Percentiles rank a stretch among this genome's conserved stretches.
These are phyloP conservation scores for Naganishia kalamii DNA, from an alignment of 768 basidiomycete species.

Conservation along the genomic window DNA sequence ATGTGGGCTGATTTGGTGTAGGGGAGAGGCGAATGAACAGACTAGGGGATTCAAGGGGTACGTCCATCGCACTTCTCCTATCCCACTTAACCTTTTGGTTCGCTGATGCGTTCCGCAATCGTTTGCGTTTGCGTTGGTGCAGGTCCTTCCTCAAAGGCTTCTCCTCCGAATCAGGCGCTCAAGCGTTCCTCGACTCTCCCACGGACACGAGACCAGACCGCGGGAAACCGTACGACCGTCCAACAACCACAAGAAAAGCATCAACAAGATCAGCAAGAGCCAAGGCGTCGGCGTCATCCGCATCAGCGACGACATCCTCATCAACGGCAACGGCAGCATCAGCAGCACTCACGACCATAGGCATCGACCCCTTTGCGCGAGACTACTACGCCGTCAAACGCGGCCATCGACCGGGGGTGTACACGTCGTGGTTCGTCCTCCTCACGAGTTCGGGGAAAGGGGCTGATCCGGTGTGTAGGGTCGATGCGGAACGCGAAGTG, in stretches of 20 bases:
- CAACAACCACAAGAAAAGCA: not conserved
- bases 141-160: not conserved
- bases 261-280: not conserved
- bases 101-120: not conserved
- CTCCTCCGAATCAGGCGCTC: not conserved
- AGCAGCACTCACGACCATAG: not conserved
- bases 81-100: not conserved
- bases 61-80: slow-evolving; percentile 8
- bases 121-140: not conserved
- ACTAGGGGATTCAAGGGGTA: slow-evolving; percentile 57
- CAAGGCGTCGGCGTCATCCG: not conserved
- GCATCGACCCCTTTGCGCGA: not conserved
- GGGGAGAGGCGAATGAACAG: slow-evolving; percentile 67
- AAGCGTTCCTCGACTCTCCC: not conserved
- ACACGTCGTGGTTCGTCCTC: not conserved
- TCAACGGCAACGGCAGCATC: not conserved
- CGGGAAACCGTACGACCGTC: too few relatives aligned
- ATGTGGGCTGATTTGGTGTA: slow-evolving; percentile 35
- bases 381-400: slow-evolving; percentile 1
- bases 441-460: not conserved
- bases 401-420: not conserved
- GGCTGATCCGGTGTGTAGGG: not conserved
- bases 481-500: not conserved
- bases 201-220: too few relatives aligned
- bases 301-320: too few relatives aligned